A percentile compares a stretch with the other conserved stretches of the same genome.
phyloP scores from a whole-genome alignment of 805 yeast genomes.

The Ogataea allantospora region DNA sequence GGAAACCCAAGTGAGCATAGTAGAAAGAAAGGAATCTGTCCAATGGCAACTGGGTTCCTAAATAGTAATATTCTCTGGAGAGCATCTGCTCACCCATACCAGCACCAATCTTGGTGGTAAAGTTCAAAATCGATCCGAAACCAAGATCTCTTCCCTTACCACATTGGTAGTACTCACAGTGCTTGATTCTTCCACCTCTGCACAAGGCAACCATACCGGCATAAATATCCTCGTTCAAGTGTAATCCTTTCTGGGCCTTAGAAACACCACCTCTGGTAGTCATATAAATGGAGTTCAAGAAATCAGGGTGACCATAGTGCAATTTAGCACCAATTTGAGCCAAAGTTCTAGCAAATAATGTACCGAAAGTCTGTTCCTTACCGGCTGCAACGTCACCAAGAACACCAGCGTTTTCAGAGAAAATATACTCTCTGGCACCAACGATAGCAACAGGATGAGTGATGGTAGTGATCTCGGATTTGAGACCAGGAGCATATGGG shows the following conservation, averaged over 20 bases:
- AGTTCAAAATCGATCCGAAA: slow-evolving; percentile 80
- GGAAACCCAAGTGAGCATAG: slow-evolving; percentile 88
- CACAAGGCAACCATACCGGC: slow-evolving; percentile 83
- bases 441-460: slow-evolving; percentile 76
- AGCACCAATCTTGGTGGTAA: slow-evolving; percentile 86
- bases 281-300: slow-evolving; percentile 72
- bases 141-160: slow-evolving; percentile 91
- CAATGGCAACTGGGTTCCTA: slow-evolving; percentile 77
- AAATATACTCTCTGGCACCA: slow-evolving; percentile 85
- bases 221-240: slow-evolving; percentile 82
- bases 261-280: slow-evolving; percentile 87
- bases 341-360: slow-evolving; percentile 77
- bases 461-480: slow-evolving; percentile 47
- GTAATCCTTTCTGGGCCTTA: slow-evolving; percentile 82
- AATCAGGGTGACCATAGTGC: slow-evolving; percentile 90
- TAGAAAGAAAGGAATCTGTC: slow-evolving; percentile 81
- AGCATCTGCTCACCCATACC: slow-evolving; percentile 93
- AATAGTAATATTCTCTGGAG: slow-evolving; percentile 77
- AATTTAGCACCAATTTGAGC: slow-evolving; percentile 84
- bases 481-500: slow-evolving; percentile 77
- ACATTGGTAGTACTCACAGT: slow-evolving; percentile 85
- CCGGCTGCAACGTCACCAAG: slow-evolving; percentile 90
- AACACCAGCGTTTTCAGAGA: slow-evolving; percentile 83
- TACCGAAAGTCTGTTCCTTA: slow-evolving; percentile 87
- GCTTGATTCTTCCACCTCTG: slow-evolving; percentile 87